phyloP scores from a whole-genome alignment of 164 flowering plant genomes.

The Warburgia ugandensis region DNA sequence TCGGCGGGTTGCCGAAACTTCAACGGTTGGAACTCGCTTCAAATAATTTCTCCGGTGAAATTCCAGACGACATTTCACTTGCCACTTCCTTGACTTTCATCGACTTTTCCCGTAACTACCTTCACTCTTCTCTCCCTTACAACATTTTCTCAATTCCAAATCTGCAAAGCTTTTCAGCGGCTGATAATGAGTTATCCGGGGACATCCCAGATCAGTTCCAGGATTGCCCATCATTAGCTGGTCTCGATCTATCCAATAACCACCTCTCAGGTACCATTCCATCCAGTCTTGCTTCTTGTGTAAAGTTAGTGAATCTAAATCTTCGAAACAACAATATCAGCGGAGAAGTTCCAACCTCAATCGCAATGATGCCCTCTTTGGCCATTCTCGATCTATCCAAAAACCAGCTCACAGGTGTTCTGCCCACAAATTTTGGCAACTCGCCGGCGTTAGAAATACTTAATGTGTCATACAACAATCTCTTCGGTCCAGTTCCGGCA shows the following conservation, averaged over 20 bases:
- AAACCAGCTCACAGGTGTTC: constrained; percentile 67
- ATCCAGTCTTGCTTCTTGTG: constrained; percentile 66
- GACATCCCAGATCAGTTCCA: constrained; percentile 79
- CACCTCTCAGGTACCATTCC: constrained; percentile 69
- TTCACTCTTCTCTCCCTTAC: constrained; percentile 71
- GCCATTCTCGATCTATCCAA: constrained; percentile 83
- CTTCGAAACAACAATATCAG: constrained; percentile 55
- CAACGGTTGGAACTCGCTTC: constrained; percentile 75
- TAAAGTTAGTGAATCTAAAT: constrained; percentile 62
- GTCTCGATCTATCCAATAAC: constrained; percentile 81
- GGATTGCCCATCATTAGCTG: constrained; percentile 70
- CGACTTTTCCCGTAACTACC: constrained; percentile 65
- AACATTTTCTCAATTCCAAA: constrained; percentile 61
- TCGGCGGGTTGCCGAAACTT: constrained; percentile 67
- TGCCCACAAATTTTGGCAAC: constrained; percentile 65
- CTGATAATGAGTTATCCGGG: constrained; percentile 59
- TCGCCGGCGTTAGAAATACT: constrained; percentile 77
- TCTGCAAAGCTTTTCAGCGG: constrained; percentile 63
- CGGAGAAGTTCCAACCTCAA: constrained; percentile 59
- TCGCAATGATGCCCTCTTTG: constrained; percentile 68
- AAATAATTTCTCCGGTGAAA: constrained; percentile 62
- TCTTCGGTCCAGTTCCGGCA: constrained; percentile 68
- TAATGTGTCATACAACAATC: constrained; percentile 73
- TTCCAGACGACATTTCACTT: constrained; percentile 63
- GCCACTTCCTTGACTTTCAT: constrained; percentile 78